phyloP scores from a whole-genome alignment of 2,329 filamentous ascomycete genomes.

The Ophiostoma ips region DNA sequence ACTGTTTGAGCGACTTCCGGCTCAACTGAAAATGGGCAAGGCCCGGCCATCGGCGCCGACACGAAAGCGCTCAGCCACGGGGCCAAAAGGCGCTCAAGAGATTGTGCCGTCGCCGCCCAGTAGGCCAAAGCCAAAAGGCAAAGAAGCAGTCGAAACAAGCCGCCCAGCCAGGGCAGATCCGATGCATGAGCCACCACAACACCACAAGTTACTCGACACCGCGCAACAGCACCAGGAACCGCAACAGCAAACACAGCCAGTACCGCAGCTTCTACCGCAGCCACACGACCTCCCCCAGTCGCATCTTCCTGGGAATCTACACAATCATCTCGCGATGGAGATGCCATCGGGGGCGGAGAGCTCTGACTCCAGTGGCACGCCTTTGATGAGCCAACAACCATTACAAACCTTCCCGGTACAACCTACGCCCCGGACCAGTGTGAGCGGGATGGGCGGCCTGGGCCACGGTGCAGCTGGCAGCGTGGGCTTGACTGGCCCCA shows the following conservation, averaged over 20 bases:
- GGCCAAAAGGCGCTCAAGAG: constrained; percentile 21
- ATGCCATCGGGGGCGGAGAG: constrained; percentile 28
- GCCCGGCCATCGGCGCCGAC: constrained; percentile 24
- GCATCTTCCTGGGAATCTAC: constrained; percentile 26
- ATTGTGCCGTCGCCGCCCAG: constrained; percentile 15
- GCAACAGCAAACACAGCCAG: neutral
- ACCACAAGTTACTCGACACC: constrained; percentile 17
- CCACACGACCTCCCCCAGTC: constrained; percentile 15
- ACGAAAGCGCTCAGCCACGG: constrained; percentile 44
- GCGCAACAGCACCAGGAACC: constrained; percentile 12
- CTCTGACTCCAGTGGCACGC: constrained; percentile 22
- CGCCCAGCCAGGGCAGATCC: constrained; percentile 11
- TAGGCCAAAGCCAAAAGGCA: constrained; percentile 14
- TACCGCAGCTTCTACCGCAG: neutral
- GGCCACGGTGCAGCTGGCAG: neutral
- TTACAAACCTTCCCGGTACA: constrained; percentile 14
- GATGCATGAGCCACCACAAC: constrained; percentile 10
- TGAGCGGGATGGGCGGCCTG: constrained; percentile 1
- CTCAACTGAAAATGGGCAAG: constrained; percentile 44
- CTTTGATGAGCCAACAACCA: constrained; percentile 19
- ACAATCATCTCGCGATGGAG: constrained; percentile 32
- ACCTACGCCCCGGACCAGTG: constrained; percentile 12
- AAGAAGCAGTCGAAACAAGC: constrained; percentile 17
- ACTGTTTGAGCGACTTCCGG: constrained; percentile 73
- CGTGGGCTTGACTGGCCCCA: too few relatives aligned